These are phyloP conservation scores for Apiospora kogelbergensis DNA, from an alignment of 2,329 filamentous ascomycete genomes.

Conservation along the genomic window DNA sequence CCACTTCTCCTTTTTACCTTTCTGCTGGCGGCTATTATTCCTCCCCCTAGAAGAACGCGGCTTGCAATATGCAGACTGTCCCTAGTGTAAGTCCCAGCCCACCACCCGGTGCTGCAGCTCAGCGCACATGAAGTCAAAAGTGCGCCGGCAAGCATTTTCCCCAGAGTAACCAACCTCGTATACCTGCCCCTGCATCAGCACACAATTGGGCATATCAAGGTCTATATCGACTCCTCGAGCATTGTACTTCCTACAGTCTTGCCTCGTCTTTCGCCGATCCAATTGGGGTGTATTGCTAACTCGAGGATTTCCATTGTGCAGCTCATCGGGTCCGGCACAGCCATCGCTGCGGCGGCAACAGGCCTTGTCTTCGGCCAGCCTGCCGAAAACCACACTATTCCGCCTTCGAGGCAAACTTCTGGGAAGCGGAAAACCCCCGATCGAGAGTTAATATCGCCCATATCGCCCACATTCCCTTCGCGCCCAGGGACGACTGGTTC, in stretches of 20 bases:
- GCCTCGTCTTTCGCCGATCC: not conserved
- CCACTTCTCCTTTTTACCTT: conserved; percentile 26
- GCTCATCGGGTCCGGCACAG: conserved; percentile 63
- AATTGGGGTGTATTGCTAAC: not conserved
- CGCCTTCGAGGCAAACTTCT: conserved; percentile 29
- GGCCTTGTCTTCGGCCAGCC: conserved; percentile 60
- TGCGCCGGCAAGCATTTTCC: not conserved
- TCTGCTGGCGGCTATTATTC: conserved; percentile 32
- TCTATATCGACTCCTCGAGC: not conserved
- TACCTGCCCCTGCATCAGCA: not conserved
- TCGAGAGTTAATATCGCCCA: conserved; percentile 32
- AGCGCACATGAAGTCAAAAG: not conserved
- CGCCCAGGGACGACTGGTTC: conserved; percentile 45
- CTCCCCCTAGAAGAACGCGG: conserved; percentile 24
- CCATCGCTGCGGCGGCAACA: conserved; percentile 58
- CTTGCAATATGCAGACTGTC: conserved; percentile 54
- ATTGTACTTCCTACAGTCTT: not conserved
- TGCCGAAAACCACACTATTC: conserved; percentile 37
- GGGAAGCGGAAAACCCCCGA: conserved; percentile 35
- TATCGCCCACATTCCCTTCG: conserved; percentile 30
- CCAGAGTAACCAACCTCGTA: not conserved
- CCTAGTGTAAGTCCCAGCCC: conserved; percentile 46
- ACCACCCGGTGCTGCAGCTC: conserved; percentile 4
- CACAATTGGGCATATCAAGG: not conserved
- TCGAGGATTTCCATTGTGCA: conserved; percentile 26